These are phyloP conservation scores for Linum lewisii DNA, from an alignment of 345 rosid species.

Conservation along the genomic window DNA sequence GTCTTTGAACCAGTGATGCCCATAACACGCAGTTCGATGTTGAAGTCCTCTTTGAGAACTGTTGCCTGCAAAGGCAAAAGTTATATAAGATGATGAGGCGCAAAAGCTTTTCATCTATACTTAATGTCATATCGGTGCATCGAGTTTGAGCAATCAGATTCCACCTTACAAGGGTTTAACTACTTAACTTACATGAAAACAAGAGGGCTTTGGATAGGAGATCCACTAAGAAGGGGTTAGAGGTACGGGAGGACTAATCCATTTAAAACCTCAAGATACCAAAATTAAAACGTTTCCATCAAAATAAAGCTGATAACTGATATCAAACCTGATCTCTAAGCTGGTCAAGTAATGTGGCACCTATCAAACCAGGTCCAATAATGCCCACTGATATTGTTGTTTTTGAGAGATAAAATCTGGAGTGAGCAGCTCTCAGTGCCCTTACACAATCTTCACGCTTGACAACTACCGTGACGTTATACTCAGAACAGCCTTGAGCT, in stretches of 20 bases:
- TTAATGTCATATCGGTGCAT: too few relatives aligned
- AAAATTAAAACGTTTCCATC: too few relatives aligned
- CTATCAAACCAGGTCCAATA: slow-evolving; percentile 92
- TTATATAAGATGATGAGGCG: neutral
- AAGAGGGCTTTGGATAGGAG: too few relatives aligned
- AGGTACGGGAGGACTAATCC: too few relatives aligned
- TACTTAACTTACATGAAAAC: too few relatives aligned
- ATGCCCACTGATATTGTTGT: slow-evolving; percentile 94
- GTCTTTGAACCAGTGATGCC: slow-evolving; percentile 74
- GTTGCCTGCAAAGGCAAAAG: slow-evolving; percentile 45
- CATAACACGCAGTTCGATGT: slow-evolving; percentile 93
- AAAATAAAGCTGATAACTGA: neutral
- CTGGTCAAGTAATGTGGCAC: slow-evolving; percentile 89
- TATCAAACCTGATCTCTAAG: slow-evolving; percentile 74
- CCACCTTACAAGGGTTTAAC: too few relatives aligned
- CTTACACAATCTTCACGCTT: slow-evolving; percentile 87
- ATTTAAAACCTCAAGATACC: too few relatives aligned
- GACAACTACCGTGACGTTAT: slow-evolving; percentile 80
- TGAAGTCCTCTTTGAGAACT: slow-evolving; percentile 86
- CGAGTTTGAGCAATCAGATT: too few relatives aligned
- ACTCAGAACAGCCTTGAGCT: slow-evolving; percentile 99
- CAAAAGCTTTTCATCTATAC: neutral
- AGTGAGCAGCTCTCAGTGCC: slow-evolving; percentile 95
- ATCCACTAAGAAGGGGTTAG: too few relatives aligned
- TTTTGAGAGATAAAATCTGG: slow-evolving; percentile 89